Base-by-base conservation (phyloP, 768 basidiomycete species). In the Austroboletus festivus region DNA sequence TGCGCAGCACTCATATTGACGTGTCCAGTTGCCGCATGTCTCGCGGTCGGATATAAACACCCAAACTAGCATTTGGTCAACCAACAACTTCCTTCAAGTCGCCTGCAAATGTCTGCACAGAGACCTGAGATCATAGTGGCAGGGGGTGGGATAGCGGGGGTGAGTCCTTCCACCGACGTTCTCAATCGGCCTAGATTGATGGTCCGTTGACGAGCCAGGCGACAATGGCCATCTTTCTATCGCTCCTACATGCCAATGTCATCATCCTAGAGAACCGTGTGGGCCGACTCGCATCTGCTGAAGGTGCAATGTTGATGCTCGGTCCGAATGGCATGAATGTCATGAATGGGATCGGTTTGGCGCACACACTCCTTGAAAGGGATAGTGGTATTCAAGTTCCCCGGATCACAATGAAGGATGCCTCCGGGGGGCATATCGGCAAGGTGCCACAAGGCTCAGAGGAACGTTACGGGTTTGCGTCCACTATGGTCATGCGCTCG, bases 301-400 rank as follows among this genome's bases (percentile, higher is more conserved):
- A 62, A 49, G 59, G 62, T 19, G 64, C 59, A 0, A 54, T 67
- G 15, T 42, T 67, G 50, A 58, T 63, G 64, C 41, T 68, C 31
- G 61, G 49, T 21, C 56, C 61, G 3, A 66, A 66, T 31, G 67
- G 64, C 23, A 58, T 68, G 60, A 46, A 62, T 20, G 60, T 62
- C 39, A 40, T 66, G 45, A 48, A 55, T 9, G 61, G 61, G 28
- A 64, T 68, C 23, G 59, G 44, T 13, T 47, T 68, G 13, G 62
- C 57, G 11, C 50, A 16, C 20, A 50, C 47, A 5, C 59, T 68
- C 42, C 56, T 62, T 21, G 54, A 57, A 43, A 56, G 52, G 30
- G 46, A 56, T 10, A 62, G 54, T 5, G 54, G 62, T 8, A 42
- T 55, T 23, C 47, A 51, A 22, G 46, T 54, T n/a, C 45, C 63